Conservation (phyloP, 108 stramenopile species). For the Epithemia pelagica region DNA sequence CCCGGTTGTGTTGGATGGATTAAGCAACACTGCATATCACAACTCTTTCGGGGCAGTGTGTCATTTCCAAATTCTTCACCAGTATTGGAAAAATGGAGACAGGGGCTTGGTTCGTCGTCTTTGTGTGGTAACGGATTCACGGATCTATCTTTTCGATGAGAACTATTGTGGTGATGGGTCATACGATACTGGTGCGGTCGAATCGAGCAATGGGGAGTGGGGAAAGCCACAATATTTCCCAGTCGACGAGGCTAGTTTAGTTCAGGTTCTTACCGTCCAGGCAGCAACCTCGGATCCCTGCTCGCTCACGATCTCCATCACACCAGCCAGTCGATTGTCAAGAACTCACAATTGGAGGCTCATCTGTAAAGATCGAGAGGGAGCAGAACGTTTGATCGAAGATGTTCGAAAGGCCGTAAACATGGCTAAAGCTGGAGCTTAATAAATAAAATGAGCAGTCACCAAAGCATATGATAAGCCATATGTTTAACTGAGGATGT, state of each 20-base stretch:
- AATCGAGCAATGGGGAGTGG: slow-evolving; percentile 2
- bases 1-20: slow-evolving; percentile 56
- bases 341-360: slow-evolving; percentile 74
- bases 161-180: slow-evolving; percentile 60
- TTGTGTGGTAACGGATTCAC: slow-evolving; percentile 67
- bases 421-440: not conserved
- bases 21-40: slow-evolving; percentile 37
- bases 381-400: slow-evolving; percentile 75
- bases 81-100: slow-evolving; percentile 73
- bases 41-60: slow-evolving; percentile 51
- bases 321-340: slow-evolving; percentile 42
- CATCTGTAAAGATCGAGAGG: slow-evolving; percentile 63
- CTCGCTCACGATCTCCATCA: slow-evolving; percentile 66
- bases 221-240: slow-evolving; percentile 15
- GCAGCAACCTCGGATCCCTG: slow-evolving; percentile 73
- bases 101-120: slow-evolving; percentile 58
- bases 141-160: slow-evolving; percentile 71
- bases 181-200: slow-evolving; percentile 8
- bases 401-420: slow-evolving; percentile 65
- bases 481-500: too few relatives aligned
- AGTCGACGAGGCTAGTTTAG: slow-evolving; percentile 53
- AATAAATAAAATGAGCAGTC: too few relatives aligned
- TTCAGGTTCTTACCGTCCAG: slow-evolving; percentile 59
- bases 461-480: too few relatives aligned
- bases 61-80: slow-evolving; percentile 72